phyloP scores from a whole-genome alignment of 305 asterid species.

The Rubia tinctorum region DNA sequence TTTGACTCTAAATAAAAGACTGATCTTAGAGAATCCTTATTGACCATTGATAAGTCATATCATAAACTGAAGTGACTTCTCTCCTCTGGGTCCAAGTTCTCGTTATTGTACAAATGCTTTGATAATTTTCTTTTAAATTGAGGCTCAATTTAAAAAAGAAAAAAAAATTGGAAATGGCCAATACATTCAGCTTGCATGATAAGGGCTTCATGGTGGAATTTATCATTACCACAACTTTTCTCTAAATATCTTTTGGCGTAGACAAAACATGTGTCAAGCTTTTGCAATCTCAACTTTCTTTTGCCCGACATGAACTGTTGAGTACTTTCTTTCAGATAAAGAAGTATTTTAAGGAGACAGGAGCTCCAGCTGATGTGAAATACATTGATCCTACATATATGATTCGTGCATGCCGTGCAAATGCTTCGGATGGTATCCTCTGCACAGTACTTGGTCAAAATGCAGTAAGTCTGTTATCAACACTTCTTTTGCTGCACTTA shows the following conservation, averaged over 20 bases:
- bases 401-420: slow-evolving; percentile 99
- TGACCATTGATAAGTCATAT: not conserved
- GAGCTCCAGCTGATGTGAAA: slow-evolving; percentile 80
- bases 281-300: not conserved
- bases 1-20: not conserved
- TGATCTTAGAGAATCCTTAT: slow-evolving; percentile 2
- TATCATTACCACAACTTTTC: not conserved
- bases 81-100: not conserved
- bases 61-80: slow-evolving; percentile 10
- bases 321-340: slow-evolving; percentile 43
- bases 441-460: slow-evolving; percentile 98
- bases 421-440: slow-evolving; percentile 94
- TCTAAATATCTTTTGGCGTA: not conserved
- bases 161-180: not conserved
- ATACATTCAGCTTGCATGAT: not conserved
- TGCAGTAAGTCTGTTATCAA: slow-evolving; percentile 58
- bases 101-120: not conserved
- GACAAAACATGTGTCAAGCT: not conserved
- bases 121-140: not conserved
- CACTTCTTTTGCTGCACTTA: not conserved
- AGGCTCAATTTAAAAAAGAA: not conserved
- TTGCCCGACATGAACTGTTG: not conserved
- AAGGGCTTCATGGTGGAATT: not conserved
- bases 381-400: slow-evolving; percentile 97
- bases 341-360: slow-evolving; percentile 72